These are phyloP conservation scores for Colletotrichum australisinense DNA, from an alignment of 2,329 filamentous ascomycete species.

Conservation along the genomic window DNA sequence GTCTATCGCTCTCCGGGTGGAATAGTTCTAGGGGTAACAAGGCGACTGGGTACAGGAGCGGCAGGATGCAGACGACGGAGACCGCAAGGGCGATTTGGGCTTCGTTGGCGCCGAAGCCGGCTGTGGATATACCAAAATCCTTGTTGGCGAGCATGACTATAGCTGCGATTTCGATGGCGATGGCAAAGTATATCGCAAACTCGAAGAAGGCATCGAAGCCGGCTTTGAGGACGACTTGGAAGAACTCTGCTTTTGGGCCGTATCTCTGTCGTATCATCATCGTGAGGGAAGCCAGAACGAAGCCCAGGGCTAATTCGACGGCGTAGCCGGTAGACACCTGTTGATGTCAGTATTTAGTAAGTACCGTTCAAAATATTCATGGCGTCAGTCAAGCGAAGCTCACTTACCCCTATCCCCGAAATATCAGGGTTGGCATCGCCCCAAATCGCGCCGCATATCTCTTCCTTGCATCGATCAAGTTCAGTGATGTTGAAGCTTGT, in stretches of 20 bases:
- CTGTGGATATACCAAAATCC: slow-evolving; percentile 39
- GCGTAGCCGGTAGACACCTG: slow-evolving; percentile 6
- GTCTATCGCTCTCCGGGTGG: not conserved
- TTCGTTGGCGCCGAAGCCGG: slow-evolving; percentile 39
- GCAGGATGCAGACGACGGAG: slow-evolving; percentile 39
- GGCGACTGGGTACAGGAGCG: slow-evolving; percentile 38
- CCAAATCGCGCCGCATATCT: not conserved
- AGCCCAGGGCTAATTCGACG: not conserved
- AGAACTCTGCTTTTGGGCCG: slow-evolving; percentile 28
- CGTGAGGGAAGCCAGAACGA: not conserved
- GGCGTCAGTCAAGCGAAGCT: not conserved
- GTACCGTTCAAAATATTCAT: not conserved
- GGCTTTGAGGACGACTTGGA: not conserved
- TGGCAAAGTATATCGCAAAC: slow-evolving; percentile 33
- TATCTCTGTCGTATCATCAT: not conserved
- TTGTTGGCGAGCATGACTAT: slow-evolving; percentile 39
- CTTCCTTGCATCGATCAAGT: not conserved
- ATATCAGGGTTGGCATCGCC: slow-evolving; percentile 14
- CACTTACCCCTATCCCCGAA: slow-evolving; percentile 16
- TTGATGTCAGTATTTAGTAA: not conserved
- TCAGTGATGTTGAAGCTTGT: not conserved
- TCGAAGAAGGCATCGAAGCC: slow-evolving; percentile 15
- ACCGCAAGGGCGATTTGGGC: slow-evolving; percentile 38
- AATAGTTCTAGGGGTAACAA: slow-evolving; percentile 8
- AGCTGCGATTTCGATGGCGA: slow-evolving; percentile 38